Evolutionary conservation across 139 green algal genomes (phyloP), one percentile per base, ranked within the genome.

Genomic region (Chlorella sp.): DNA sequence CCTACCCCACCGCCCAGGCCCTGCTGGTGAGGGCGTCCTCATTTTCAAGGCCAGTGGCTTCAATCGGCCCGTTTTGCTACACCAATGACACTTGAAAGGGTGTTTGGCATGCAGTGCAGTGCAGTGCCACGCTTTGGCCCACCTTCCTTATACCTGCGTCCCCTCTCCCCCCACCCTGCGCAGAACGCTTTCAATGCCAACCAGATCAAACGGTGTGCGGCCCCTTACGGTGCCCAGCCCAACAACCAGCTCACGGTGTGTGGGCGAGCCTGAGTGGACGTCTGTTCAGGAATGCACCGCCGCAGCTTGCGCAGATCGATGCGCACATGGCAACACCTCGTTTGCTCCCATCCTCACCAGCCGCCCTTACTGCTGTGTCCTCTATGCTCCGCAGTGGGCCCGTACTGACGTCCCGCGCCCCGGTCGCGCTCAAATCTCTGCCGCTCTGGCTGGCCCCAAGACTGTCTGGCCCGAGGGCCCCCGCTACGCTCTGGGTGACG

Each of bases 391-490:
- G 72, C 40, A 82, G 51, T 86, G 82, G 82, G 43, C 72, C 2
- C 40, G 73, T 56, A 54, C 82, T 65, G 34, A 82, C 36, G 19
- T 81, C 38, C 69, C 68, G n/a, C 40, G 38, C 24, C 36, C 44
- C 46, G 9, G 28, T 1, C 56, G 56, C 38, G 58, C 43, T 41
- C 11, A 28, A 3, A 22, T 32, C 19, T 68, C 56, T 36, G 60
- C 20, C 17, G 26, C 26, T 1, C 22, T 32, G 13, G 56, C 77
- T 34, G 82, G 82, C 16, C 82, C 82, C n/a, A 56, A 58, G 16
- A 76, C 77, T 36, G 68, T 81, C 60, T 76, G 69, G 54, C 82
- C 82, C 5, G 54, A 81, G 34, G 82, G 82, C 58, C 77, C 81
- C 3, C 70, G 82, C 36, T 86, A 76, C 58, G 43, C 24, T 7